Percentiles rank a stretch among this genome's conserved stretches.
These are phyloP conservation scores for Kokia cookei DNA, from an alignment of 441 rosid genomes.

Conservation along the genomic window DNA sequence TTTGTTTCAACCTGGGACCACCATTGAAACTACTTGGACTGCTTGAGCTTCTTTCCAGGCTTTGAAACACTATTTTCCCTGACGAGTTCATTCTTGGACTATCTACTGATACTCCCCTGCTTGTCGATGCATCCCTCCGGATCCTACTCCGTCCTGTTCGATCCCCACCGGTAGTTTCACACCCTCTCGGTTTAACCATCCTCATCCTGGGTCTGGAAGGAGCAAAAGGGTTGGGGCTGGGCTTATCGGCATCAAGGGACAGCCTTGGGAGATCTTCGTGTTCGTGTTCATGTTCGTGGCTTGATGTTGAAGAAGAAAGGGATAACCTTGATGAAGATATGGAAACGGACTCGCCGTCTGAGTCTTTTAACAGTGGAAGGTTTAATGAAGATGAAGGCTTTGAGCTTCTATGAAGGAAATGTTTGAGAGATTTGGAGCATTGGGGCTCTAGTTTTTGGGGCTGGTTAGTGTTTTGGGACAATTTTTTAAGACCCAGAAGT, in stretches of 20 bases:
- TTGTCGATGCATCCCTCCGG: conserved; percentile 29
- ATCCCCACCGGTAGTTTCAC: conserved; percentile 8
- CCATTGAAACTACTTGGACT: conserved; percentile 95
- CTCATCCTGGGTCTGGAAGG: not conserved
- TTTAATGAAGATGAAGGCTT: conserved; percentile 45
- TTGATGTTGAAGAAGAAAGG: conserved; percentile 74
- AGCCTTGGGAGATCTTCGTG: conserved; percentile 77
- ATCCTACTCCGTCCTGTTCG: conserved; percentile 58
- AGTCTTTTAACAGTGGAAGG: conserved; percentile 65
- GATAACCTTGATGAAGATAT: conserved; percentile 73
- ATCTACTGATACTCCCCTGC: conserved; percentile 77
- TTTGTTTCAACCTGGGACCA: conserved; percentile 63
- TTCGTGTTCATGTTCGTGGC: conserved; percentile 49
- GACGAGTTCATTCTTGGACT: conserved; percentile 92
- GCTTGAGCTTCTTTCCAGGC: conserved; percentile 88
- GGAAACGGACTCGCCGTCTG: conserved; percentile 63
- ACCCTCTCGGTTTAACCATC: conserved; percentile 38
- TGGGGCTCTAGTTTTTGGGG: conserved; percentile 11
- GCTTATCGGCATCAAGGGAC: conserved; percentile 81
- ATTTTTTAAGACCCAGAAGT: conserved; percentile 65
- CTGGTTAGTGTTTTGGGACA: conserved; percentile 34
- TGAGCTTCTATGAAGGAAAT: conserved; percentile 60
- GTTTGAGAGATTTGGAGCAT: conserved; percentile 39
- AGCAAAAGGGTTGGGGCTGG: conserved; percentile 34
- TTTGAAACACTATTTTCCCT: conserved; percentile 84